A percentile compares a stretch with the other conserved stretches of the same genome.
Conservation (phyloP, 75 land plant species). For the Sequoiadendron giganteum region DNA sequence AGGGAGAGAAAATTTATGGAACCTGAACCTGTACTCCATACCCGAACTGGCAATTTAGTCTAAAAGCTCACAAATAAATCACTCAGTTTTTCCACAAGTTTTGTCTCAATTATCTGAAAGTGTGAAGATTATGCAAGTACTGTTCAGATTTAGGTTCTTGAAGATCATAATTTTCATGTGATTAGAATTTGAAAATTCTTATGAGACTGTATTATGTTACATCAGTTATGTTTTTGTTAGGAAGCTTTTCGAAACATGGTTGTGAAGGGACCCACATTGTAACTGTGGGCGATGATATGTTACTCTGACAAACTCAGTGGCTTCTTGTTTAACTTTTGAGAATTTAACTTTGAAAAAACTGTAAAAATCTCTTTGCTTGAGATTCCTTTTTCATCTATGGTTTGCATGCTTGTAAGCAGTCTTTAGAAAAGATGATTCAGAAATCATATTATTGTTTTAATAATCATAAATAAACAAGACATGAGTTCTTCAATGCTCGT, state of each 20-base stretch:
- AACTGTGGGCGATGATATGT: background rate
- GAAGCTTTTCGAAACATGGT: background rate
- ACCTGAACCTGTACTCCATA: too few species aligned
- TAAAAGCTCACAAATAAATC: too few species aligned
- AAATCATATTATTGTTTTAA: background rate
- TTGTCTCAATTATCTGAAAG: too few species aligned
- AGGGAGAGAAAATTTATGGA: too few species aligned
- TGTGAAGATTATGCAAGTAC: too few species aligned
- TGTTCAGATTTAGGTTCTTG: too few species aligned
- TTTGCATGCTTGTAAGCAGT: background rate
- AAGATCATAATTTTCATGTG: background rate
- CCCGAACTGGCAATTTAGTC: too few species aligned
- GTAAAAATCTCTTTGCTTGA: background rate
- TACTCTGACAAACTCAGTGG: background rate
- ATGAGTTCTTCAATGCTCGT: background rate
- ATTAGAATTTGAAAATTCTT: background rate
- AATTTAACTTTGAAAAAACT: background rate
- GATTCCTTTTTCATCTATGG: background rate
- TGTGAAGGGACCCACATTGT: background rate
- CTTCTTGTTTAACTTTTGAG: background rate
- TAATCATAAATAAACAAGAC: background rate
- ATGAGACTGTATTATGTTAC: background rate
- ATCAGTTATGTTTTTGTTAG: background rate
- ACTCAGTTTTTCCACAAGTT: too few species aligned
- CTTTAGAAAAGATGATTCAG: background rate